A percentile compares a stretch with the other conserved stretches of the same genome.
Evolutionary conservation across 305 asterid genomes (phyloP).

Genomic region (Solanum hybrid): DNA sequence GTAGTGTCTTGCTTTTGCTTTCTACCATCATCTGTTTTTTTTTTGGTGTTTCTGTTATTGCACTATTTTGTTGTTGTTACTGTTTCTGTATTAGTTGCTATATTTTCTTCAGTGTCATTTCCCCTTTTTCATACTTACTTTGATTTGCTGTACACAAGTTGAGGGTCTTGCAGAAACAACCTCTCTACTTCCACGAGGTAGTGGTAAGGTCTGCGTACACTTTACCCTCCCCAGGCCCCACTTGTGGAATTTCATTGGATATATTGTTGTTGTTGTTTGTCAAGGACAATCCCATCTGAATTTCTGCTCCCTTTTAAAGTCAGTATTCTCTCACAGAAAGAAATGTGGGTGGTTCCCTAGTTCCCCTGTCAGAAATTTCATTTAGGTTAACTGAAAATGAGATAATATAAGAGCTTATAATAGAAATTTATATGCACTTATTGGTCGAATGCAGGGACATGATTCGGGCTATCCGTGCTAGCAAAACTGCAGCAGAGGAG

Average conservation of each 20-base stretch:
- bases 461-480: constrained; percentile 88
- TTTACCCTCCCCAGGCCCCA: neutral
- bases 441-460: constrained; percentile 71
- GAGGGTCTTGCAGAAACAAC: neutral
- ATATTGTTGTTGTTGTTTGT: neutral
- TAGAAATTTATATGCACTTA: constrained; percentile 1
- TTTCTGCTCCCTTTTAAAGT: neutral
- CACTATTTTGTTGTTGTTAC: neutral
- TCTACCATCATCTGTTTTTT: neutral
- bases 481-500: constrained; percentile 98
- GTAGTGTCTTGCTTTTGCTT: neutral
- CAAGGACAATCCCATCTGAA: neutral
- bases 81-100: neutral
- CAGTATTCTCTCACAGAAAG: neutral
- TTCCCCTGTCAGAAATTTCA: neutral
- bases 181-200: neutral
- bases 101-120: neutral
- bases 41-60: neutral
- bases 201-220: neutral
- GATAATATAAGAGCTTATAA: neutral
- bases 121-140: neutral
- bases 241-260: neutral
- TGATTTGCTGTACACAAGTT: neutral
- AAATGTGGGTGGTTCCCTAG: neutral
- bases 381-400: neutral